Conservation (phyloP, 108 stramenopile species). For the Cyclostephanos tholiformis region DNA sequence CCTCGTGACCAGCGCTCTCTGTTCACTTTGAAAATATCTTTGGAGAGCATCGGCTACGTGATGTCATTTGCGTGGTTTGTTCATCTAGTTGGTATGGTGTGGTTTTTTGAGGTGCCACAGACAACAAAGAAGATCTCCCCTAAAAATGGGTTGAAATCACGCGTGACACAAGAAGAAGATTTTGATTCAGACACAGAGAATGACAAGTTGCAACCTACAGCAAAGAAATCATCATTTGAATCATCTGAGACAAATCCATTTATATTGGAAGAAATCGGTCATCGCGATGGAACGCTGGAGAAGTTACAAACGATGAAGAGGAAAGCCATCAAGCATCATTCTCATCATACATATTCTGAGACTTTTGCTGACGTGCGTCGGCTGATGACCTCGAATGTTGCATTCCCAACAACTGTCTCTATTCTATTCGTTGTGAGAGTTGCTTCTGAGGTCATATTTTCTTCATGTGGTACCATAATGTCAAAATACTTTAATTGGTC, state of each 20-base stretch:
- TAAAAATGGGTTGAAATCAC: not conserved
- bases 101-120: slow-evolving; percentile 37
- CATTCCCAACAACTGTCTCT: slow-evolving; percentile 34
- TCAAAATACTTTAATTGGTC: slow-evolving; percentile 43
- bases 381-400: slow-evolving; percentile 46
- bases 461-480: slow-evolving; percentile 39
- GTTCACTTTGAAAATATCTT: slow-evolving; percentile 33
- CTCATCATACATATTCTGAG: slow-evolving; percentile 27
- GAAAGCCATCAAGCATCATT: slow-evolving; percentile 23
- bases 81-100: slow-evolving; percentile 37
- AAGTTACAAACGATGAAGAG: slow-evolving; percentile 48
- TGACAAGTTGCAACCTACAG: not conserved
- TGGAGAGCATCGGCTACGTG: slow-evolving; percentile 31
- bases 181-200: slow-evolving; percentile 39
- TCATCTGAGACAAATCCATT: slow-evolving; percentile 20
- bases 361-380: slow-evolving; percentile 31
- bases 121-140: slow-evolving; percentile 1
- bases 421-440: slow-evolving; percentile 25
- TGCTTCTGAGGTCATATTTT: slow-evolving; percentile 27
- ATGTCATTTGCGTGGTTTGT: slow-evolving; percentile 42
- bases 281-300: slow-evolving; percentile 39
- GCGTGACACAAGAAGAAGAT: slow-evolving; percentile 32
- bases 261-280: slow-evolving; percentile 1
- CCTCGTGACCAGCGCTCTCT: slow-evolving; percentile 31
- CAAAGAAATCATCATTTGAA: slow-evolving; percentile 4